These are phyloP conservation scores for Pythium coloratum DNA, from an alignment of 352 stramenopile genomes.

Conservation along the genomic window DNA sequence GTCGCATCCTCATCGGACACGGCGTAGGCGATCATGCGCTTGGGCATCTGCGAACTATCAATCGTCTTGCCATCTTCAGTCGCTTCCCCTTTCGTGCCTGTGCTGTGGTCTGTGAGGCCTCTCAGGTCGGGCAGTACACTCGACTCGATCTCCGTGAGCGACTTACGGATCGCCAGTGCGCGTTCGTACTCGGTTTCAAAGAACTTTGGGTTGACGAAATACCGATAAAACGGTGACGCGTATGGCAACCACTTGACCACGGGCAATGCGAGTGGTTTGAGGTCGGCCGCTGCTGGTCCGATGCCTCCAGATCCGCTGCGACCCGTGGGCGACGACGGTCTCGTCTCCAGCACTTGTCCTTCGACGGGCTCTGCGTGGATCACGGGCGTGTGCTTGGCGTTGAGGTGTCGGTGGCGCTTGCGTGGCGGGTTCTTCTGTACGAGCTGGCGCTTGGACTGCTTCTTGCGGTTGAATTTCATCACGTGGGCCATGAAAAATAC, in stretches of 20 bases:
- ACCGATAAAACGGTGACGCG: conserved; percentile 22
- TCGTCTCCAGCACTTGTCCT: not conserved
- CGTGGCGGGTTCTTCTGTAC: conserved; percentile 19
- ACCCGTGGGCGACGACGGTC: not conserved
- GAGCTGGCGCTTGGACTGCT: conserved; percentile 13
- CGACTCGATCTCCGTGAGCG: not conserved
- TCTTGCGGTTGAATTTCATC: conserved; percentile 27
- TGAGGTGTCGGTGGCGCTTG: conserved; percentile 17
- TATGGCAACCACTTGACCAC: conserved; percentile 16
- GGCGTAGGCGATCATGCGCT: conserved; percentile 8
- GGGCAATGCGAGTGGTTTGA: conserved; percentile 11
- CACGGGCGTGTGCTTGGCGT: conserved; percentile 20
- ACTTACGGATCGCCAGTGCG: not conserved
- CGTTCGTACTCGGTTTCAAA: conserved; percentile 21
- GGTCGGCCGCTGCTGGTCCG: not conserved
- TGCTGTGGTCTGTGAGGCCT: not conserved
- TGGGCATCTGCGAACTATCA: not conserved
- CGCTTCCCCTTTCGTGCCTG: not conserved
- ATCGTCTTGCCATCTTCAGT: not conserved
- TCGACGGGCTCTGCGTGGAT: conserved; percentile 19
- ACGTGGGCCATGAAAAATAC: conserved; percentile 37
- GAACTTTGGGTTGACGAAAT: conserved; percentile 26
- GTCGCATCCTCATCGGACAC: not conserved
- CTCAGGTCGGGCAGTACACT: not conserved
- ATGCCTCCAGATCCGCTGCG: not conserved